Percentiles rank a stretch among this genome's conserved stretches.
Conservation (phyloP, 1,139 yeast genomes). For the Hyphopichia fennica region DNA sequence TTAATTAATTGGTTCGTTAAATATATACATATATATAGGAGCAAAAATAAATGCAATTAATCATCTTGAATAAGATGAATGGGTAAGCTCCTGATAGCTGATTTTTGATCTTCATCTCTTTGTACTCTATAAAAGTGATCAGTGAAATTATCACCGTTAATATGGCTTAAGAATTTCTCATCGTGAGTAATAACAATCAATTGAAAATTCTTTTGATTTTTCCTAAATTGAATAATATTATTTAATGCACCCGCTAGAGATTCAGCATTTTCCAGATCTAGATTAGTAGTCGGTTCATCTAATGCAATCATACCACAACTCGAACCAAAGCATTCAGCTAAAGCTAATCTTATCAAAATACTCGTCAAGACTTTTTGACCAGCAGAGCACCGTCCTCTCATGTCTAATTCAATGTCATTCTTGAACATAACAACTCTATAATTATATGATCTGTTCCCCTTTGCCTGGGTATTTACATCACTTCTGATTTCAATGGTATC, state of each 20-base stretch:
- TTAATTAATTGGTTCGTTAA: too few relatives aligned
- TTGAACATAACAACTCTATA: slow-evolving; percentile 95
- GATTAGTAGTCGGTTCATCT: slow-evolving; percentile 97
- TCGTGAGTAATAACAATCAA: slow-evolving; percentile 94
- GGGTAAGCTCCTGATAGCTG: slow-evolving; percentile 59
- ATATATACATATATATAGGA: neutral
- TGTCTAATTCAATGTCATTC: slow-evolving; percentile 87
- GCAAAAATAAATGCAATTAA: slow-evolving; percentile 8
- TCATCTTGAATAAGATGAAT: slow-evolving; percentile 39
- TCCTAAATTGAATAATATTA: slow-evolving; percentile 72
- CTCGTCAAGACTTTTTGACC: slow-evolving; percentile 97
- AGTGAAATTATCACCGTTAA: slow-evolving; percentile 84
- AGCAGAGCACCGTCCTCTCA: slow-evolving; percentile 98
- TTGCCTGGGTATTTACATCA: slow-evolving; percentile 62
- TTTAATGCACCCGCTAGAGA: slow-evolving; percentile 81
- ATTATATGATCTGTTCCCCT: slow-evolving; percentile 75
- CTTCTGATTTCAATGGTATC: slow-evolving; percentile 86
- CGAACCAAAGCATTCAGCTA: slow-evolving; percentile 94
- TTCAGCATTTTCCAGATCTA: slow-evolving; percentile 87
- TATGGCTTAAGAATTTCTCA: slow-evolving; percentile 81
- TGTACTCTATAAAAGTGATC: slow-evolving; percentile 83
- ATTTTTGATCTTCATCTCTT: slow-evolving; percentile 78
- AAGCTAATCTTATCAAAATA: slow-evolving; percentile 83
- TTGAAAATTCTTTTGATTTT: slow-evolving; percentile 84
- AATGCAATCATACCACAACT: slow-evolving; percentile 94